Conservation (phyloP, 2,329 filamentous ascomycete genomes). For the Dactylellina leptospora region DNA sequence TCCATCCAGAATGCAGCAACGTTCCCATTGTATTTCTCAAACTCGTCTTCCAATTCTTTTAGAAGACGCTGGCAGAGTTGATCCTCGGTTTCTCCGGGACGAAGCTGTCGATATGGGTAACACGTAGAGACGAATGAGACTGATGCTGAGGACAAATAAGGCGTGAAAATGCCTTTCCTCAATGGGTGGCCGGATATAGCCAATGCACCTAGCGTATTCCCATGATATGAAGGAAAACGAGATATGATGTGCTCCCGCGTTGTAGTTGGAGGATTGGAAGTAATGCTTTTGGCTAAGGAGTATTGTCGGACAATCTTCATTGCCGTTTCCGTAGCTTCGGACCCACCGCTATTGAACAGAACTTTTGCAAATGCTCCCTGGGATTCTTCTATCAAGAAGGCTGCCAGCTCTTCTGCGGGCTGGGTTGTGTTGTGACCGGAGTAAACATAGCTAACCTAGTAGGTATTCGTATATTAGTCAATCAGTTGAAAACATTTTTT, state of each 20-base stretch:
- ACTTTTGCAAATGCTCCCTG: conserved; percentile 43
- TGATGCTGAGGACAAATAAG: conserved; percentile 65
- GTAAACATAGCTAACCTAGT: conserved; percentile 59
- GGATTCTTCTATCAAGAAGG: conserved; percentile 63
- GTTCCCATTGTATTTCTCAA: conserved; percentile 76
- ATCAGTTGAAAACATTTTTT: not conserved
- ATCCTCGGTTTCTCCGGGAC: conserved; percentile 65
- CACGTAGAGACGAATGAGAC: conserved; percentile 73
- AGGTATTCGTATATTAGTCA: too few species aligned
- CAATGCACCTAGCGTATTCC: conserved; percentile 74
- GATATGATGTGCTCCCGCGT: conserved; percentile 71
- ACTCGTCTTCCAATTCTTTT: conserved; percentile 73
- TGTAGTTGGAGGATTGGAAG: conserved; percentile 62
- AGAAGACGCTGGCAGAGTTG: conserved; percentile 71
- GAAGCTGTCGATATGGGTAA: conserved; percentile 70
- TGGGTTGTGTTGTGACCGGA: conserved; percentile 60
- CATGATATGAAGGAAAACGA: conserved; percentile 74
- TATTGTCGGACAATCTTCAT: conserved; percentile 75
- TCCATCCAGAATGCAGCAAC: conserved; percentile 57
- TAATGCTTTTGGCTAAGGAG: conserved; percentile 66
- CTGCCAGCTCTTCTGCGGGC: conserved; percentile 67
- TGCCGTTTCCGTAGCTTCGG: conserved; percentile 74
- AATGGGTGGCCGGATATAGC: conserved; percentile 70
- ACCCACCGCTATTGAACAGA: conserved; percentile 59
- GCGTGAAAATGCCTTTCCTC: conserved; percentile 70